phyloP scores from a whole-genome alignment of 495 filamentous ascomycete genomes.

The Penicillium lagena region DNA sequence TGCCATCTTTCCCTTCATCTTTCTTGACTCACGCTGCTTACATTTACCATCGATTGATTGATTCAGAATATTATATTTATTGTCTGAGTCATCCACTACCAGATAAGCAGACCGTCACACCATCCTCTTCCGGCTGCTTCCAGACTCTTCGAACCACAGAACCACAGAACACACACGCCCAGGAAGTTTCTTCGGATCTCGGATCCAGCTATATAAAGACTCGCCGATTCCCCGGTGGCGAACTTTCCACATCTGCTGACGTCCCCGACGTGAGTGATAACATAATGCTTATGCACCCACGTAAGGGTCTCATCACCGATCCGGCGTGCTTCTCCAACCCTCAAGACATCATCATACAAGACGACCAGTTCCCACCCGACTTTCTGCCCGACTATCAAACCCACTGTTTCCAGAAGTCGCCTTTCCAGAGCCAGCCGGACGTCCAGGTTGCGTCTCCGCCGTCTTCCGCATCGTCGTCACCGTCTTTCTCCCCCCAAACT shows the following conservation, averaged over 20 bases:
- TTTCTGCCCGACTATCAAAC: constrained; percentile 20
- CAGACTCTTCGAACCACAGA: not conserved
- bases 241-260: constrained; percentile 25
- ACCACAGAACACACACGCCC: not conserved
- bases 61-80: too few species aligned
- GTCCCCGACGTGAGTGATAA: constrained; percentile 23
- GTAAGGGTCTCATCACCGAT: constrained; percentile 44
- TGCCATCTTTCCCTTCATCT: too few species aligned
- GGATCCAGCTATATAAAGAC: constrained; percentile 26
- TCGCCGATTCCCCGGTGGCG: constrained; percentile 28
- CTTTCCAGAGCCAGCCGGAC: constrained; percentile 30
- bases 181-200: not conserved
- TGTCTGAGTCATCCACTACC: too few species aligned
- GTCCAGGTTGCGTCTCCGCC: constrained; percentile 34
- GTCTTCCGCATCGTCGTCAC: constrained; percentile 36
- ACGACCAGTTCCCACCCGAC: constrained; percentile 35
- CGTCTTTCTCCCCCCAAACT: constrained; percentile 34
- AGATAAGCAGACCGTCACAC: not conserved
- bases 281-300: constrained; percentile 45
- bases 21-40: too few species aligned
- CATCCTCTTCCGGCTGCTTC: not conserved
- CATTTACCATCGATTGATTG: too few species aligned
- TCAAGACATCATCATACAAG: constrained; percentile 40
- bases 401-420: constrained; percentile 23
- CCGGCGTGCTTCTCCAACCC: constrained; percentile 17